Conservation (phyloP, 2,329 filamentous ascomycete genomes). For the Leptographium flavum region DNA sequence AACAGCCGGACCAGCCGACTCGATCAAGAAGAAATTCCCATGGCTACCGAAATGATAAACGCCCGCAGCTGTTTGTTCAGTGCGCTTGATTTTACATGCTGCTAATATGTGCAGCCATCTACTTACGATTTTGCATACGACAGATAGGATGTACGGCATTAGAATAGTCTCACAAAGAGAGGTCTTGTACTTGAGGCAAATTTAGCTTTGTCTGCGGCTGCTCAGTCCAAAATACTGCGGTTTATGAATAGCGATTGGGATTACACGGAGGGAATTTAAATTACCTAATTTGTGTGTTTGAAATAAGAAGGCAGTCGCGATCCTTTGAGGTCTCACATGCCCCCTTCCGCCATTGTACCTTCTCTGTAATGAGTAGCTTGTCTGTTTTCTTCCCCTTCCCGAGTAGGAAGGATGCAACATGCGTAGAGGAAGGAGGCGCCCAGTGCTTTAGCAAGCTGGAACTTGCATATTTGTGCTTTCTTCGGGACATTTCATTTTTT, state of each 20-base stretch:
- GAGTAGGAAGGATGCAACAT: too few relatives aligned
- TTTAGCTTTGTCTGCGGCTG: neutral
- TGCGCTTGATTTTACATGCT: neutral
- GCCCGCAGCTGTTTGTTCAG: neutral
- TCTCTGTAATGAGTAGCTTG: too few relatives aligned
- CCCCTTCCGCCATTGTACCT: too few relatives aligned
- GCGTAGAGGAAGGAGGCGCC: too few relatives aligned
- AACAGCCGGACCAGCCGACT: slow-evolving; percentile 28
- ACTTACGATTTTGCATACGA: neutral
- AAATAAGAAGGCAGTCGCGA: too few relatives aligned
- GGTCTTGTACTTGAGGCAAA: neutral
- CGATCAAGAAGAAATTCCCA: slow-evolving; percentile 49
- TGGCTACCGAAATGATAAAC: slow-evolving; percentile 40
- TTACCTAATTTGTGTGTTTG: too few relatives aligned
- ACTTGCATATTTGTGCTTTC: too few relatives aligned
- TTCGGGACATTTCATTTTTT: too few relatives aligned
- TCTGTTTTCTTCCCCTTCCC: too few relatives aligned
- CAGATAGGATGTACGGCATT: neutral
- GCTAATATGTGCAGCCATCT: neutral
- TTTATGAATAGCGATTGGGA: neutral
- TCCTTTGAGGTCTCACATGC: too few relatives aligned
- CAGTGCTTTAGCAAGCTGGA: too few relatives aligned
- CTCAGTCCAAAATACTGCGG: neutral
- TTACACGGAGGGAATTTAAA: too few relatives aligned
- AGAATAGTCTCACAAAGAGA: neutral